Evolutionary conservation across 139 green algal species (phyloP).

Genomic region (Edaphochlamys debaryana): DNA sequence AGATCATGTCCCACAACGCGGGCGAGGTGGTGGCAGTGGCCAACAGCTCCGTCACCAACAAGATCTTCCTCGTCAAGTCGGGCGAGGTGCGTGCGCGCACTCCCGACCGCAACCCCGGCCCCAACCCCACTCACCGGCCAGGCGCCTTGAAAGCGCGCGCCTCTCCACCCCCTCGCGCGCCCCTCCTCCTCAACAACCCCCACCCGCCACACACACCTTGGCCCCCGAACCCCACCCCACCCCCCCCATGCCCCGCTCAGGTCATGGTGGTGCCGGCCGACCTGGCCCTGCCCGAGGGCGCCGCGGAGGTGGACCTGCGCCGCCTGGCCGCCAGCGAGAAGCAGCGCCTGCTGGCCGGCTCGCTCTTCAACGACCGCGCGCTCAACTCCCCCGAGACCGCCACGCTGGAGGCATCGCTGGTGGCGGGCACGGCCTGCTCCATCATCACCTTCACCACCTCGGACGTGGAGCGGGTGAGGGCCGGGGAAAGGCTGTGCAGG

Average conservation of each 20-base stretch:
- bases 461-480: constrained; percentile 47
- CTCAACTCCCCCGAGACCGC: constrained; percentile 44
- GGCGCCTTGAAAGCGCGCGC: too few species aligned
- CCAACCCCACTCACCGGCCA: too few species aligned
- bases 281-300: constrained; percentile 38
- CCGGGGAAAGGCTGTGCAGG: not conserved
- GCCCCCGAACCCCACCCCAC: too few species aligned
- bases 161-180: too few species aligned
- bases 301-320: constrained; percentile 43
- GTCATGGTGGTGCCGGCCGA: constrained; percentile 51
- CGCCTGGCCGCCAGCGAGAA: constrained; percentile 37
- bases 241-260: too few species aligned
- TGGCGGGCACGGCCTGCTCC: constrained; percentile 43
- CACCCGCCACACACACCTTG: too few species aligned
- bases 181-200: too few species aligned
- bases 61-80: constrained; percentile 60
- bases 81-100: constrained; percentile 61
- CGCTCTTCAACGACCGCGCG: constrained; percentile 62
- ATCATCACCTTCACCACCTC: constrained; percentile 53
- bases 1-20: constrained; percentile 29
- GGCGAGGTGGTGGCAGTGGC: constrained; percentile 60
- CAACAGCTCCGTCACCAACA: constrained; percentile 40
- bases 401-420: constrained; percentile 50
- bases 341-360: constrained; percentile 49
- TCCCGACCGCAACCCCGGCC: too few species aligned